These are phyloP conservation scores for Candida sanyaensis DNA, from an alignment of 1,139 yeast genomes.

Conservation along the genomic window DNA sequence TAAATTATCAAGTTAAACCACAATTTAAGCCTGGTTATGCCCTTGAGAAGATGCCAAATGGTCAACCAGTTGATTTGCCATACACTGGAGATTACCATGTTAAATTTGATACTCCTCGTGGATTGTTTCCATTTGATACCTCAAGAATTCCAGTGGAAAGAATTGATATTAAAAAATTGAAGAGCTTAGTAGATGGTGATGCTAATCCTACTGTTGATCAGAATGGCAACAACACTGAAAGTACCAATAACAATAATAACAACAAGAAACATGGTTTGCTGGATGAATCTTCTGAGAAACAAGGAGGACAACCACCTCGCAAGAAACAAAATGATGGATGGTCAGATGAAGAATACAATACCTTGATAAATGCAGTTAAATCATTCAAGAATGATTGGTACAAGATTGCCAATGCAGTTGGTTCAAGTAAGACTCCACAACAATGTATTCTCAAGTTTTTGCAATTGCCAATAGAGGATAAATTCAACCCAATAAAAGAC, in stretches of 20 bases:
- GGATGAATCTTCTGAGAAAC: conserved; percentile 7
- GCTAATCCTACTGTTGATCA: conserved; percentile 2
- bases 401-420: conserved; percentile 63
- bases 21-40: conserved; percentile 64
- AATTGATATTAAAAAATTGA: conserved; percentile 58
- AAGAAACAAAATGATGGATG: conserved; percentile 55
- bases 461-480: conserved; percentile 81
- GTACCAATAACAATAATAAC: neutral
- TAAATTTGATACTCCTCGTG: conserved; percentile 88
- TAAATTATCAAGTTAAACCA: conserved; percentile 87
- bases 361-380: conserved; percentile 63
- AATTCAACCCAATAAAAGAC: conserved; percentile 52
- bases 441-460: conserved; percentile 81
- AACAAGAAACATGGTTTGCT: conserved; percentile 8
- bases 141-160: conserved; percentile 57
- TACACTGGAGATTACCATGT: conserved; percentile 69
- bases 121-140: conserved; percentile 90
- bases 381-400: conserved; percentile 72
- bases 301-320: conserved; percentile 5
- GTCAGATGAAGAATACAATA: conserved; percentile 61
- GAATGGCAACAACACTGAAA: conserved; percentile 6
- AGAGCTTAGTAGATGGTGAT: conserved; percentile 39
- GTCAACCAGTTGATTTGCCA: conserved; percentile 52
- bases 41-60: conserved; percentile 58
- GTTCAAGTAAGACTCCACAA: conserved; percentile 65